Evolutionary conservation across 352 stramenopile species (phyloP).

Genomic region (Pythium biforme): DNA sequence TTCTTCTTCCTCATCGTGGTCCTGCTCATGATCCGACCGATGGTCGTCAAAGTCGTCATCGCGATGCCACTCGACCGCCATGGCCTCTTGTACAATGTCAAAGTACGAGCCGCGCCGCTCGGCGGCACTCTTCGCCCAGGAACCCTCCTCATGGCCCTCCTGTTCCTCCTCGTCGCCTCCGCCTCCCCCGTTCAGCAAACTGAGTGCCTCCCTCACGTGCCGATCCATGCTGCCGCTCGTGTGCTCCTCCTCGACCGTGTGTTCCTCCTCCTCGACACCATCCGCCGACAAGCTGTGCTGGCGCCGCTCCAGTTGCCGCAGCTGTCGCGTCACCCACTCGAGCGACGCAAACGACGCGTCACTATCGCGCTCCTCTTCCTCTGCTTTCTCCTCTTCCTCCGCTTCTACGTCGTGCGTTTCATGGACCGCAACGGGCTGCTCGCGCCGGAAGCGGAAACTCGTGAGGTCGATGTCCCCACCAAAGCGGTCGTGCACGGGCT

Average conservation of each 20-base stretch:
- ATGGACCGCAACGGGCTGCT: neutral
- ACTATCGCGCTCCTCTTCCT: conserved; percentile 15
- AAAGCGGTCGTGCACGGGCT: conserved; percentile 1
- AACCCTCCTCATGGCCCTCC: neutral
- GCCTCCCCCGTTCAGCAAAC: conserved; percentile 36
- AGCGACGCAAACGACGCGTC: conserved; percentile 31
- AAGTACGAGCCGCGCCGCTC: conserved; percentile 29
- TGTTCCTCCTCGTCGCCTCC: conserved; percentile 22
- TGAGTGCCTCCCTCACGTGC: conserved; percentile 49
- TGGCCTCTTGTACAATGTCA: conserved; percentile 54
- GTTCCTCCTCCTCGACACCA: conserved; percentile 24
- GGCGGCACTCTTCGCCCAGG: conserved; percentile 1
- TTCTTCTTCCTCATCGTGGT: conserved; percentile 8
- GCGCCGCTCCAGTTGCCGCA: conserved; percentile 19
- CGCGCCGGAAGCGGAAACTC: conserved; percentile 15
- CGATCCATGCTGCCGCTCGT: conserved; percentile 41
- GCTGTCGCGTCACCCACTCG: conserved; percentile 28
- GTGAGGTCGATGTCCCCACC: neutral
- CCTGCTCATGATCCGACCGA: conserved; percentile 1
- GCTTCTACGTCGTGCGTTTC: conserved; percentile 2
- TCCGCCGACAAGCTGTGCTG: conserved; percentile 10
- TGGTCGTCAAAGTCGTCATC: conserved; percentile 3
- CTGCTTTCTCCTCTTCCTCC: conserved; percentile 8
- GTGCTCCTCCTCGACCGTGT: conserved; percentile 20
- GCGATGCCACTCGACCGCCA: conserved; percentile 19